Percentiles rank a stretch among this genome's conserved stretches.
These are phyloP conservation scores for Geotrichum klebahnii DNA, from an alignment of 1,139 yeast species.

Conservation along the genomic window DNA sequence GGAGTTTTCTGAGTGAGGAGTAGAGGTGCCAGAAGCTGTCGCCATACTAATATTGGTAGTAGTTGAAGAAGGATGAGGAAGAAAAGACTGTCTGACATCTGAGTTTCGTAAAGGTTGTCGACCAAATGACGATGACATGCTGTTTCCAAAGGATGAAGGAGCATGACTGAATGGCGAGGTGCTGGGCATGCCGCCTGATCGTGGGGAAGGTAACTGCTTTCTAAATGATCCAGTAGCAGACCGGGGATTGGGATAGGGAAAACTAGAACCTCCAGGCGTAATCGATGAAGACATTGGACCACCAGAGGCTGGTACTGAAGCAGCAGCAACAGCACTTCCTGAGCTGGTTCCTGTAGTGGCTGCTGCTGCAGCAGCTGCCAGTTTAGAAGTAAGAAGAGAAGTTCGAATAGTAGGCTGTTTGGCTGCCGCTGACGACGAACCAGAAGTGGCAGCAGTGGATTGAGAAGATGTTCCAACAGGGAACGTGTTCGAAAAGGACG, in stretches of 20 bases:
- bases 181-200: constrained; percentile 10
- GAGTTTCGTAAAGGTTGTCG: constrained; percentile 14
- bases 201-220: constrained; percentile 11
- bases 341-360: constrained; percentile 27
- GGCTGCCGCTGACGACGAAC: not conserved
- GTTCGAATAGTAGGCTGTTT: constrained; percentile 24
- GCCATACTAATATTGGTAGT: constrained; percentile 35
- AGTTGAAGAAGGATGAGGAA: constrained; percentile 32
- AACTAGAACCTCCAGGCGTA: constrained; percentile 11
- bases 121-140: constrained; percentile 5
- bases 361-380: constrained; percentile 33
- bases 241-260: constrained; percentile 26
- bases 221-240: constrained; percentile 22
- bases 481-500: not conserved
- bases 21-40: constrained; percentile 26
- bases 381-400: constrained; percentile 27
- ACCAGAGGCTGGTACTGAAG: constrained; percentile 11
- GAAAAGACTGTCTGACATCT: constrained; percentile 25
- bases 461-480: not conserved
- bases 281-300: constrained; percentile 13
- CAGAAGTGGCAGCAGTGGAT: not conserved
- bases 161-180: constrained; percentile 10
- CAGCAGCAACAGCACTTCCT: constrained; percentile 19
- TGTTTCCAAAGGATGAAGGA: constrained; percentile 4
- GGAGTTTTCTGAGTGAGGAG: constrained; percentile 18